A percentile compares a stretch with the other conserved stretches of the same genome.
phyloP scores from a whole-genome alignment of 163 green algal species.

The Scenedesmus sp. region DNA sequence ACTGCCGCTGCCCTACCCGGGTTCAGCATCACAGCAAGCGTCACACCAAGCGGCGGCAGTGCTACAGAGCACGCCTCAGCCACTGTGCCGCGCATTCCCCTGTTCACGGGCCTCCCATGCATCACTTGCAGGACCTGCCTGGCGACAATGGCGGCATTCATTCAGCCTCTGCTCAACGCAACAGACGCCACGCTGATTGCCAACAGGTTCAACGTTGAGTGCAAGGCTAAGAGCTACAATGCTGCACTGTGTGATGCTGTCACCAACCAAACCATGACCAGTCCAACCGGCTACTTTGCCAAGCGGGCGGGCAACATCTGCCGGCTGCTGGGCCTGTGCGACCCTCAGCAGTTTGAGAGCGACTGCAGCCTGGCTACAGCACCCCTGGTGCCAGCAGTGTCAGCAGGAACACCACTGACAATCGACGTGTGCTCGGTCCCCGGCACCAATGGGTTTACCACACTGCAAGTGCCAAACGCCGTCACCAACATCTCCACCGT shows the following conservation, averaged over 20 bases:
- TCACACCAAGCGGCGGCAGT: neutral
- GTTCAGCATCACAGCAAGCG: neutral
- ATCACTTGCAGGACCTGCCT: slow-evolving; percentile 13
- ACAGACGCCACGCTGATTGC: slow-evolving; percentile 6
- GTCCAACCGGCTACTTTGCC: neutral
- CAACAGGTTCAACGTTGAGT: neutral
- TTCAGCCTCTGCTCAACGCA: neutral
- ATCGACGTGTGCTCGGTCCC: neutral
- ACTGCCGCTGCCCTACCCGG: neutral
- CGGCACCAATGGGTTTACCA: neutral
- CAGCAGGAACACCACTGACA: neutral
- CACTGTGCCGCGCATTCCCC: neutral
- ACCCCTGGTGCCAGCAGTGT: neutral
- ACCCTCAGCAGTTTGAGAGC: slow-evolving; percentile 1
- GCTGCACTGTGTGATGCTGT: neutral
- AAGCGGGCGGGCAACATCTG: slow-evolving; percentile 2
- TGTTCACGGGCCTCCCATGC: slow-evolving; percentile 35
- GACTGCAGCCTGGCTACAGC: neutral
- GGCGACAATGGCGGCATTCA: neutral
- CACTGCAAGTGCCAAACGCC: neutral
- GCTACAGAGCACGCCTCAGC: neutral
- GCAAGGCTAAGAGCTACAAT: slow-evolving; percentile 12
- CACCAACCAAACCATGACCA: neutral
- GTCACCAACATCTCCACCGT: neutral
- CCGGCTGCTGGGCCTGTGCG: neutral